Percentiles rank a stretch among this genome's conserved stretches.
Conservation (phyloP, 1,284 basidiomycete species). For the Cryptococcus hybrid region DNA sequence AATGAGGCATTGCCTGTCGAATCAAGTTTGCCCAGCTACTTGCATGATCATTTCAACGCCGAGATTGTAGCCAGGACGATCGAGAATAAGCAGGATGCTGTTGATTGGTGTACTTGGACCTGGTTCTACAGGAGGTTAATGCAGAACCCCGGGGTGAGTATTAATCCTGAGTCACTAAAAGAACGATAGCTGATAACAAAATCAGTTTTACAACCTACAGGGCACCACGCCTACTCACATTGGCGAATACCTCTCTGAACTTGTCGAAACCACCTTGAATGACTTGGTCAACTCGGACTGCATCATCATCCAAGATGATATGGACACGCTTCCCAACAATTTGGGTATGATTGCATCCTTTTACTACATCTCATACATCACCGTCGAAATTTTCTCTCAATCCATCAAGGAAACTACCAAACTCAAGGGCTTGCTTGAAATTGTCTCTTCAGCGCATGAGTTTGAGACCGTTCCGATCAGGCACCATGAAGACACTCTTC, state of each 20-base stretch:
- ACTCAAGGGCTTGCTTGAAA: conserved; percentile 92
- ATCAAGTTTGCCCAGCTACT: conserved; percentile 79
- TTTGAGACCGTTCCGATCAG: conserved; percentile 95
- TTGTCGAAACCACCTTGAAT: conserved; percentile 88
- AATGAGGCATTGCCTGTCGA: conserved; percentile 97
- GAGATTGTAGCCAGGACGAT: conserved; percentile 99
- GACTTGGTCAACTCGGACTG: conserved; percentile 94
- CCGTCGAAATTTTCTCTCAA: conserved; percentile 93
- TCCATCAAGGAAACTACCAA: conserved; percentile 97
- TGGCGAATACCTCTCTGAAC: conserved; percentile 90
- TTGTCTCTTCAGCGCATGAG: conserved; percentile 92
- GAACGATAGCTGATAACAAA: background rate
- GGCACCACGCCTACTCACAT: conserved; percentile 90
- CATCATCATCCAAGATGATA: conserved; percentile 88
- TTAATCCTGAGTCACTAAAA: background rate
- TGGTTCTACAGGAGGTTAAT: conserved; percentile 92
- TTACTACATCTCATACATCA: conserved; percentile 73
- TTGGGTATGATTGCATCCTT: conserved; percentile 89
- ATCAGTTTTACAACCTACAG: conserved; percentile 82
- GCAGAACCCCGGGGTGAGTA: conserved; percentile 63
- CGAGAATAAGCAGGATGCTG: conserved; percentile 96
- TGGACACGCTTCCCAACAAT: conserved; percentile 88
- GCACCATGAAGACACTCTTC: conserved; percentile 78
- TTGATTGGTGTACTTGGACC: conserved; percentile 60
- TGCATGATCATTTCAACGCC: conserved; percentile 97